phyloP scores from a whole-genome alignment of 164 flowering plant genomes.

The Vitis amurensis region DNA sequence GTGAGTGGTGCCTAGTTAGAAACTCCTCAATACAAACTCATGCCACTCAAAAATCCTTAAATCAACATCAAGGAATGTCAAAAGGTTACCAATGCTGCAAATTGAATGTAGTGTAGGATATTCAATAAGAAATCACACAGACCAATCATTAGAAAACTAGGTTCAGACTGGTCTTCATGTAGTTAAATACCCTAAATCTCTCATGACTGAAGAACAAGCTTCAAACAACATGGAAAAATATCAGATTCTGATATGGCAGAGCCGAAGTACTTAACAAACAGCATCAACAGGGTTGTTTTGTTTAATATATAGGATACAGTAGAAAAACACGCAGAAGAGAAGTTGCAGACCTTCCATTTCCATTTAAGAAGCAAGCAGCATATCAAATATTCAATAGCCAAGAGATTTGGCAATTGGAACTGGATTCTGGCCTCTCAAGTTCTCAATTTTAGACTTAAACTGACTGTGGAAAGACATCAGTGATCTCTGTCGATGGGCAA shows the following conservation, averaged over 20 bases:
- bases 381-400: constrained; percentile 21
- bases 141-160: too few species aligned
- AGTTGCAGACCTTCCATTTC: neutral
- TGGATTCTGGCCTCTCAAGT: constrained; percentile 39
- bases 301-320: neutral
- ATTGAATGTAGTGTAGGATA: too few species aligned
- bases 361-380: neutral
- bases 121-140: too few species aligned
- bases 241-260: neutral
- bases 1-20: too few species aligned
- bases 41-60: neutral
- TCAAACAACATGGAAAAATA: neutral
- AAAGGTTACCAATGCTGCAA: neutral
- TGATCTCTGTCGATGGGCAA: constrained; percentile 56
- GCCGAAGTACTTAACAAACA: neutral
- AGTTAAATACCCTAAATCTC: neutral
- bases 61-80: neutral
- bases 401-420: constrained; percentile 39
- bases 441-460: constrained; percentile 55
- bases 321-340: too few species aligned
- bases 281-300: neutral
- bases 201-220: neutral
- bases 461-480: constrained; percentile 56
- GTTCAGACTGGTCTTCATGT: neutral
- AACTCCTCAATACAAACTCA: too few species aligned